These are phyloP conservation scores for Xylaria scruposa DNA, from an alignment of 495 filamentous ascomycete genomes.

Conservation along the genomic window DNA sequence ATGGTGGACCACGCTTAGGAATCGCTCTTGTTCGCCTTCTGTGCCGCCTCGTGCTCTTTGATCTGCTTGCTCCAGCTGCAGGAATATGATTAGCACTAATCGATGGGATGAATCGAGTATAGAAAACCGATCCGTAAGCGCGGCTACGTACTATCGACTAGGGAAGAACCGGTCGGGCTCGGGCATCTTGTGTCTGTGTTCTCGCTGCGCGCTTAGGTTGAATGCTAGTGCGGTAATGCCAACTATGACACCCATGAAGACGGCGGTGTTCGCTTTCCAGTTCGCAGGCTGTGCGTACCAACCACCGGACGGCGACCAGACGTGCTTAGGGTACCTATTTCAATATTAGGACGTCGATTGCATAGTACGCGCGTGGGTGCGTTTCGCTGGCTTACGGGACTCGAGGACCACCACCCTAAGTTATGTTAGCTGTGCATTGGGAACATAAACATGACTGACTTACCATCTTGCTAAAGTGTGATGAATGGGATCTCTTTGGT, in stretches of 20 bases:
- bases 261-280: slow-evolving; percentile 94
- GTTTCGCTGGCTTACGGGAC: slow-evolving; percentile 72
- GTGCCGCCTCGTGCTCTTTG: slow-evolving; percentile 79
- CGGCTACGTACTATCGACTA: slow-evolving; percentile 82
- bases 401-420: slow-evolving; percentile 76
- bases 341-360: slow-evolving; percentile 16
- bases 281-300: slow-evolving; percentile 95
- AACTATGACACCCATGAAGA: slow-evolving; percentile 74
- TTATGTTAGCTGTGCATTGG: slow-evolving; percentile 45
- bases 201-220: slow-evolving; percentile 82
- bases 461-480: slow-evolving; percentile 49
- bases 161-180: slow-evolving; percentile 89
- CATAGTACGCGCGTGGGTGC: slow-evolving; percentile 1
- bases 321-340: slow-evolving; percentile 92
- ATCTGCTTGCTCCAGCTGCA: slow-evolving; percentile 91
- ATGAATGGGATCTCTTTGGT: slow-evolving; percentile 32
- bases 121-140: not conserved
- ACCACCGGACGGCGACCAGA: slow-evolving; percentile 97
- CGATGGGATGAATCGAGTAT: not conserved
- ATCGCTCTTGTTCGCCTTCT: slow-evolving; percentile 54
- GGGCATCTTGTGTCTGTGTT: slow-evolving; percentile 82
- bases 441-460: slow-evolving; percentile 1
- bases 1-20: slow-evolving; percentile 25
- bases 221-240: slow-evolving; percentile 76
- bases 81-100: not conserved